Evolutionary conservation across 768 basidiomycete genomes (phyloP), one percentile per base, ranked within the genome.

Genomic region (Cystofilobasidium bisporidii): DNA sequence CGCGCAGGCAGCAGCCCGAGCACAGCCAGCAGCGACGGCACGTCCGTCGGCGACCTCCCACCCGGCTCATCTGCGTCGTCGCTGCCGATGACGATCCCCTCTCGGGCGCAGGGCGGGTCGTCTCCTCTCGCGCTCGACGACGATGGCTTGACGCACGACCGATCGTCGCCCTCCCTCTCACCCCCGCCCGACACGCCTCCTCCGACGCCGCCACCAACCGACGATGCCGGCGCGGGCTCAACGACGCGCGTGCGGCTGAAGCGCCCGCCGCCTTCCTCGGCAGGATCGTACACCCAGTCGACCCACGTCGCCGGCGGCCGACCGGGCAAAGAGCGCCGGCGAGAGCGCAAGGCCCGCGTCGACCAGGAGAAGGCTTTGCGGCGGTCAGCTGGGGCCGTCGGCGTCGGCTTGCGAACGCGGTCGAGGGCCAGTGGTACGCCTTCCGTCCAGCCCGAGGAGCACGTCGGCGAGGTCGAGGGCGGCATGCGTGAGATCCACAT

Each of bases 401-500:
- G 53, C 28, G 53, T 56, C 30, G 53, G 53, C 14, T 17, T 56
- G 53, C 26, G 53, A 2, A 56, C 36, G 50, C n/a, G 66, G 6
- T 36, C 36, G 36, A 5, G 20, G n/a, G 55, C 30, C n/a, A n/a
- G n/a, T n/a, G 45, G 17, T 12, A n/a, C 41, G 8, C 33, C 48
- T 1, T 9, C 47, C 22, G 45, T n/a, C 32, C 47, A 3, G 47
- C 47, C 30, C 17, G 55, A 32, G 40, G 55, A 38, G 53, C 30
- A 20, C n/a, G 55, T 32, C 8, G 55, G 41, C 8, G 57, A 30
- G 22, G 64, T 59, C 26, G 64, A 65, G 32, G 64, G 56, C 43
- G 64, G 64, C 41, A 47, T 65, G 32, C 43, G 64, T 30, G 64
- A 65, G 26, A 56, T 65, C 36, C 57, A 58, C 53, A 65, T 65